phyloP scores from a whole-genome alignment of 306 rosid genomes.

The Cucurbita moschata region DNA sequence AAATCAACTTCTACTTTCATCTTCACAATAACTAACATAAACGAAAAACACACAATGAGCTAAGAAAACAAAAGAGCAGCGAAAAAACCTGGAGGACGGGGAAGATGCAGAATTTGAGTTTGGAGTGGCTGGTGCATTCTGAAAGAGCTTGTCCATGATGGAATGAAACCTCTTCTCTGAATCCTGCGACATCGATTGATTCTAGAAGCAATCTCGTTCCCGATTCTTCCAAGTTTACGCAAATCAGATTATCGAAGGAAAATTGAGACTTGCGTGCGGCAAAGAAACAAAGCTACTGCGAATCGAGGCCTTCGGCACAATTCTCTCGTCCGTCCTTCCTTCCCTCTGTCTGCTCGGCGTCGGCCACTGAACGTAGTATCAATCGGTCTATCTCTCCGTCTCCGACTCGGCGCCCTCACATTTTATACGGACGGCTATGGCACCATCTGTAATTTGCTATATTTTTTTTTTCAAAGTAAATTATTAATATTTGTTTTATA shows the following conservation, averaged over 20 bases:
- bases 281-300: neutral
- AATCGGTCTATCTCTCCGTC: neutral
- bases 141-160: conserved; percentile 75
- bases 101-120: conserved; percentile 7
- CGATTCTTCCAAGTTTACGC: neutral
- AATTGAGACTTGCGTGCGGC: neutral
- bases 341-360: neutral
- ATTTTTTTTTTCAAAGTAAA: too few relatives aligned
- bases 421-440: neutral
- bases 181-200: conserved; percentile 43
- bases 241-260: neutral
- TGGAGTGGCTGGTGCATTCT: conserved; percentile 36
- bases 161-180: conserved; percentile 69
- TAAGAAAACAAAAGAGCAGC: neutral
- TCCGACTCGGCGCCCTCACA: neutral
- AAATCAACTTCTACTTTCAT: neutral
- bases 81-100: conserved; percentile 32
- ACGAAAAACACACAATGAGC: neutral
- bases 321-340: neutral
- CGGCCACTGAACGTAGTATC: neutral
- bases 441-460: neutral
- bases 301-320: neutral
- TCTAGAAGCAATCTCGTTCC: neutral
- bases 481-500: too few relatives aligned
- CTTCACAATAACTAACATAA: neutral